Evolutionary conservation across 2,329 filamentous ascomycete genomes (phyloP), one percentile per base, ranked within the genome.

Genomic region (Fusarium sublunatum): DNA sequence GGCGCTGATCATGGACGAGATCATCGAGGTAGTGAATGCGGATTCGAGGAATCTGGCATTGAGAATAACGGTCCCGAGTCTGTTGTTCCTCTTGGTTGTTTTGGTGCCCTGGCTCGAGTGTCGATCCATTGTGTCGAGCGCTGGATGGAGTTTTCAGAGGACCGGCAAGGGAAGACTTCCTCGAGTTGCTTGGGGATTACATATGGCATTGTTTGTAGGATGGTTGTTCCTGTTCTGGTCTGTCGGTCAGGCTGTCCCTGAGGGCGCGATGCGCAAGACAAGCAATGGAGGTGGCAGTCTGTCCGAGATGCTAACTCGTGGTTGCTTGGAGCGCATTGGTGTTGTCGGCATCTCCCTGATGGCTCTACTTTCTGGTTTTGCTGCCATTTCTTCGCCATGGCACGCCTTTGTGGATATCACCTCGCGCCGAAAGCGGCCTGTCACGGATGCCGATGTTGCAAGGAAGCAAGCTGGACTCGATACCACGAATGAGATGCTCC

Each of bases 341-440:
- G 89, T 96, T 36, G 92, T 96, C 61, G 92, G 92, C 4, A 92
- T 95, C 53, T 88, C 90, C 43, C 78, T 95, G 49, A 96, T 96
- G 91, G 92, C 92, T 13, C 83, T 93, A 12, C 80, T 96, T n/a
- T 92, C 92, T 7, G 92, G 92, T 0, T 96, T 96, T 70, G 92
- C 92, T 6, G 91, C 91, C n/a, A 90, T 96, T 31, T 93, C 91
- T 24, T 90, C 91, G 2, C 87, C 93, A 2, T 96, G 92, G 91
- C 90, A 96, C 72, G 91, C 87, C 1, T 92, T 96, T 76, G 85
- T 87, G 24, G 86, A 88, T 28, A 85, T 84, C 35, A 79, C 86
- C 41, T 72, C 77, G 9, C 75, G 78, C 29, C 74, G 74, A 43
- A 79, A 78, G 46, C 82, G 84, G 28, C 85, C 85, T 4, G 86